phyloP scores from a whole-genome alignment of 768 basidiomycete genomes.

The Boletus vermiculosoides region DNA sequence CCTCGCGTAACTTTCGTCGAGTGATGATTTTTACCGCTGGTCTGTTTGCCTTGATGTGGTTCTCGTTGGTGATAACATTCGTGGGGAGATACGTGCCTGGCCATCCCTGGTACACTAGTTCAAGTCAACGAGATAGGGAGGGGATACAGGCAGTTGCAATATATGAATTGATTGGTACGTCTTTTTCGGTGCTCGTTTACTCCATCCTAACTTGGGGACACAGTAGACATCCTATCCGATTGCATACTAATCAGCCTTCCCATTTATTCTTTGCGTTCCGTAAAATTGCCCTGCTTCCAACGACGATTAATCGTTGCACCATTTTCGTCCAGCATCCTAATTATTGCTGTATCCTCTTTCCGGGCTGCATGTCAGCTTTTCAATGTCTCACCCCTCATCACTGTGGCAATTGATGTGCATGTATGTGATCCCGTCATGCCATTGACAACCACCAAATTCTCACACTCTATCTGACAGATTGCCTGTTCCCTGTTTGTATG shows the following conservation, averaged over 20 bases:
- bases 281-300: constrained; percentile 1
- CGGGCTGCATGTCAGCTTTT: constrained; percentile 11
- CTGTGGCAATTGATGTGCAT: constrained; percentile 13
- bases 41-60: constrained; percentile 16
- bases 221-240: constrained; percentile 25
- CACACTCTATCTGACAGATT: constrained; percentile 4
- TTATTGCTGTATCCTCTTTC: constrained; percentile 4
- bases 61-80: constrained; percentile 3
- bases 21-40: constrained; percentile 2
- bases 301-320: constrained; percentile 7
- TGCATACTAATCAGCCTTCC: constrained; percentile 11
- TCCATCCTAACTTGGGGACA: constrained; percentile 1
- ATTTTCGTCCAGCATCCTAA: constrained; percentile 10
- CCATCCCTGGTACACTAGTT: neutral
- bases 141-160: neutral
- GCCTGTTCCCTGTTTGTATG: constrained; percentile 15
- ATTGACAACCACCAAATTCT: neutral
- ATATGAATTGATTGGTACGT: constrained; percentile 18
- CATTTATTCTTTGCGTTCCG: constrained; percentile 3
- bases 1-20: constrained; percentile 7
- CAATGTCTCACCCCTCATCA: neutral
- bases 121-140: neutral
- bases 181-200: neutral
- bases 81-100: neutral
- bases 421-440: constrained; percentile 3